Conservation (phyloP, 2,329 filamentous ascomycete species). For the Hypocrella siamensis region DNA sequence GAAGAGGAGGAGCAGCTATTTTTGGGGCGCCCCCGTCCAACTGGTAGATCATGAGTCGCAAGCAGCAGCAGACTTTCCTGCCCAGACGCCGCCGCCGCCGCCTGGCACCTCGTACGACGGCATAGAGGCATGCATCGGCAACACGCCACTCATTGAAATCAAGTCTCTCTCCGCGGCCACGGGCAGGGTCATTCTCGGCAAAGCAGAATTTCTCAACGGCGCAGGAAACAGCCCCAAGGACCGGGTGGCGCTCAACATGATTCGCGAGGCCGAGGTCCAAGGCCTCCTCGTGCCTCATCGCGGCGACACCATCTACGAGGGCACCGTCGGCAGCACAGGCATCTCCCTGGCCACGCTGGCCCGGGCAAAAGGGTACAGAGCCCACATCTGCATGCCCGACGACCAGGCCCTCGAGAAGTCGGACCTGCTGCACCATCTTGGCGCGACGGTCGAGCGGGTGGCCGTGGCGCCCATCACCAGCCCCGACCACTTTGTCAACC, state of each 20-base stretch:
- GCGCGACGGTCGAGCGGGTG: conserved; percentile 84
- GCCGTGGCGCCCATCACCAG: conserved; percentile 87
- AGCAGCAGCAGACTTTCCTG: conserved; percentile 1
- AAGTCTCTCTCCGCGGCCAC: conserved; percentile 74
- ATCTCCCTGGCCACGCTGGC: conserved; percentile 87
- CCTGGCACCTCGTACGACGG: conserved; percentile 36
- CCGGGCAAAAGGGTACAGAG: conserved; percentile 74
- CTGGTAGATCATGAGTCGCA: conserved; percentile 39
- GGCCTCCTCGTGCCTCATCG: conserved; percentile 63
- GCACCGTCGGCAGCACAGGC: conserved; percentile 89
- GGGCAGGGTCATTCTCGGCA: conserved; percentile 78
- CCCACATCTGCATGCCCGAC: conserved; percentile 94
- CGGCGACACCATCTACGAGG: conserved; percentile 93
- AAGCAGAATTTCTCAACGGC: conserved; percentile 93
- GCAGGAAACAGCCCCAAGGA: conserved; percentile 92
- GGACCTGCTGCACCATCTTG: conserved; percentile 73
- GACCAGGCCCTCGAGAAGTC: conserved; percentile 85
- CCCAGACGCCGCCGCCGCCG: background rate
- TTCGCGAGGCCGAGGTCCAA: conserved; percentile 61
- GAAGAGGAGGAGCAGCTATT: conserved; percentile 22
- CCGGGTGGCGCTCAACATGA: conserved; percentile 82
- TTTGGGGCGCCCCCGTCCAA: conserved; percentile 30
- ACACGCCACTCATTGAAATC: conserved; percentile 80
- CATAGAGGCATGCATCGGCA: conserved; percentile 82
- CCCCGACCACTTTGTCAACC: conserved; percentile 85